A percentile compares a stretch with the other conserved stretches of the same genome.
These are phyloP conservation scores for Emmonsiellopsis sp. DNA, from an alignment of 2,329 filamentous ascomycete genomes.

Conservation along the genomic window DNA sequence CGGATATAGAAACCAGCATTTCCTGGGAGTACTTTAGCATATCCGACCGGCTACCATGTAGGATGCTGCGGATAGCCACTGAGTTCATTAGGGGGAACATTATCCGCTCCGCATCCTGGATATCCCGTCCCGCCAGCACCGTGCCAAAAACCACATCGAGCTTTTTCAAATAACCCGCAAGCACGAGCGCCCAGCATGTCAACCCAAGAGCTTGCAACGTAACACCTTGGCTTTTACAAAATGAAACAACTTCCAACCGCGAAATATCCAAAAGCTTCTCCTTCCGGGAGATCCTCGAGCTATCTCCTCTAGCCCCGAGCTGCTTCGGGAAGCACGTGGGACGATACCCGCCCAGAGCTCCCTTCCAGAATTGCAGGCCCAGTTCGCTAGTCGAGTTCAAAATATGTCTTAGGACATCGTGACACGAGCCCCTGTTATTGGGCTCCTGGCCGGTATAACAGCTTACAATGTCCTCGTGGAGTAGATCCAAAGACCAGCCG, in stretches of 20 bases:
- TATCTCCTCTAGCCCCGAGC: constrained; percentile 9
- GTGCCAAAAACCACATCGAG: constrained; percentile 76
- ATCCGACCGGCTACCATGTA: constrained; percentile 58
- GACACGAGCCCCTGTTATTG: constrained; percentile 33
- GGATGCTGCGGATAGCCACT: constrained; percentile 60
- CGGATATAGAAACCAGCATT: constrained; percentile 55
- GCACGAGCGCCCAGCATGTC: constrained; percentile 62
- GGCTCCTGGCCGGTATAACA: constrained; percentile 49
- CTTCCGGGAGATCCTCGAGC: constrained; percentile 18
- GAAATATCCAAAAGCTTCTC: constrained; percentile 23
- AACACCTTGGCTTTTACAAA: constrained; percentile 59
- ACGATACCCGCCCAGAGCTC: constrained; percentile 50
- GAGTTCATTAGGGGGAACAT: constrained; percentile 93
- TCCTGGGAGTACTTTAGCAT: constrained; percentile 68
- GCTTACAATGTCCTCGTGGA: constrained; percentile 62
- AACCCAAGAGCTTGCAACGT: constrained; percentile 70
- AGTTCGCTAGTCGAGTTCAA: constrained; percentile 41
- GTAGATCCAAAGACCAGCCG: constrained; percentile 67
- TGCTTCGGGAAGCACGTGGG: constrained; percentile 32
- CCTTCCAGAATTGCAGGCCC: constrained; percentile 57
- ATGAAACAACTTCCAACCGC: constrained; percentile 38
- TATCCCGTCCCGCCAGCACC: constrained; percentile 76
- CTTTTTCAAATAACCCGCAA: constrained; percentile 53
- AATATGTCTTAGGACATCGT: constrained; percentile 46
- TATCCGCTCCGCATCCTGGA: constrained; percentile 55